Base-by-base conservation (phyloP, 2,329 filamentous ascomycete genomes). In the Cytospora schulzeri region DNA sequence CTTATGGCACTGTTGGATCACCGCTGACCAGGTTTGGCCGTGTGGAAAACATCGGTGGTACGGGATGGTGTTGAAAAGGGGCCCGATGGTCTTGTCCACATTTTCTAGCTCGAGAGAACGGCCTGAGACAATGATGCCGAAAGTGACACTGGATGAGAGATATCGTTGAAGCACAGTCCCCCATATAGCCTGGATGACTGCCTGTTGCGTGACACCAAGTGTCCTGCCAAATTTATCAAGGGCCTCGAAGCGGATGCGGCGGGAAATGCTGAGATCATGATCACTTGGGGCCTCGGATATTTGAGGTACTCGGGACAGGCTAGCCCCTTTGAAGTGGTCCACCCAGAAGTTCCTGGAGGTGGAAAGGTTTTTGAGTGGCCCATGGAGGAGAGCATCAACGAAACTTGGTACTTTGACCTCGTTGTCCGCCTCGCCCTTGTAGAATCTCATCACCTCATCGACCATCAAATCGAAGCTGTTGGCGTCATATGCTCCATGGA, bases 31-130 rank as follows among this genome's bases (percentile, higher is more conserved):
- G 0, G 81, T 86, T 5, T 82, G 78, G 0, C 75, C 71, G 0
- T 74, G 68, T 8, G 76, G 66, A 17, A 83, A 68, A 7, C 77
- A 72, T 38, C 87, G 76, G 62, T 85, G 82, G 72, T 90, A 92
- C 0, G 93, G 92, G 1, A 97, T 79, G 0, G 93, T 97, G 73
- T 97, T 97, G 82, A 97, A 96, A 24, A 97, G 78, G 0, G 94
- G 93, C 0, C 93, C 94, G 51, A 95, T 84, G 0, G 91, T 85
- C 26, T 81, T 73, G 55, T 93, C 89, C 2, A 88, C 83, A 2
- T 81, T 80, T 9, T 88, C 82, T 15, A 92, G 77, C 52, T 91
- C 85, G 5, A 96, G 84, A 0, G 87, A 85, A 65, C 93, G 84
- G 0, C 93, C 94, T 8, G 93, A 95, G 0, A 91, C 83, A 15